Percentiles rank a stretch among this genome's conserved stretches.
phyloP scores from a whole-genome alignment of 345 rosid species.

The Mercurialis annua region DNA sequence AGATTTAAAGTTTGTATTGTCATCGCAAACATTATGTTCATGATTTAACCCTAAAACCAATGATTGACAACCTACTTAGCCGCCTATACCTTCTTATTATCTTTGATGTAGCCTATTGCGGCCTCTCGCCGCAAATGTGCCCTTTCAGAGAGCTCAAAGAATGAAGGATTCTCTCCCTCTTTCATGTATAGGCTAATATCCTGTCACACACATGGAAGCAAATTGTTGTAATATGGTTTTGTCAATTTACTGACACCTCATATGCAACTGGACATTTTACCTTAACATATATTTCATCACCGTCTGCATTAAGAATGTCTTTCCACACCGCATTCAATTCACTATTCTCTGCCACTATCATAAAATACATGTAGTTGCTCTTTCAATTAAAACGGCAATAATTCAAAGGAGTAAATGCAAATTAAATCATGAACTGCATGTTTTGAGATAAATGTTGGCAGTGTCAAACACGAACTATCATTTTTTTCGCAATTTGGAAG shows the following conservation, averaged over 20 bases:
- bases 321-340: constrained; percentile 93
- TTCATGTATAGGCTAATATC: constrained; percentile 75
- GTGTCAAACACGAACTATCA: too few species aligned
- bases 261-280: constrained; percentile 23
- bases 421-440: too few species aligned
- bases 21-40: too few species aligned
- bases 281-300: constrained; percentile 95
- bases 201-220: constrained; percentile 32
- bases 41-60: too few species aligned
- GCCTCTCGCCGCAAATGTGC: constrained; percentile 76
- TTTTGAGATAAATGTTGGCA: too few species aligned
- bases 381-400: constrained; percentile 5
- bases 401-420: constrained; percentile 3
- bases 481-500: too few species aligned
- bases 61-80: too few species aligned
- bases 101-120: constrained; percentile 82
- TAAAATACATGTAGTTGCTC: constrained; percentile 11
- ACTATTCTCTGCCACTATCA: constrained; percentile 73
- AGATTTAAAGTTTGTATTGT: too few species aligned
- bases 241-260: not conserved
- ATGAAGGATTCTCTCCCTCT: constrained; percentile 80
- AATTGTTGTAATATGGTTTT: not conserved
- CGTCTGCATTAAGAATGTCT: constrained; percentile 87
- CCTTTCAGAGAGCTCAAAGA: constrained; percentile 73
- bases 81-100: constrained; percentile 50